phyloP scores from a whole-genome alignment of 2,329 filamentous ascomycete genomes.

The Botryotinia narcissicola region DNA sequence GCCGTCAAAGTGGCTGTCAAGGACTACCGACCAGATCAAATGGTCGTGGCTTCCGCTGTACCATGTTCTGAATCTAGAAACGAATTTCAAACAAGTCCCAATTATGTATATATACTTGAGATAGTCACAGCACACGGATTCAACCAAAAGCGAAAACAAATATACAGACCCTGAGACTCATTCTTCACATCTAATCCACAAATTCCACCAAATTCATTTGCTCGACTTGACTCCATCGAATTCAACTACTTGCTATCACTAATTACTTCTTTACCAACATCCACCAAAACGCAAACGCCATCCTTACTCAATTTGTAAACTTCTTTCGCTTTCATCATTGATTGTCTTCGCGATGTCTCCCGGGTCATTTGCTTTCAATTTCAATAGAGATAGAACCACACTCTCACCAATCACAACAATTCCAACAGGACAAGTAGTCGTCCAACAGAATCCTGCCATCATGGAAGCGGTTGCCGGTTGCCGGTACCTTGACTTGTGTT shows the following conservation, averaged over 20 bases:
- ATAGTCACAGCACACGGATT: neutral
- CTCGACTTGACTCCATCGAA: neutral
- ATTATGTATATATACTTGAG: neutral
- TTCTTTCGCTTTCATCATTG: neutral
- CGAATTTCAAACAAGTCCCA: no score
- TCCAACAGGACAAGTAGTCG: neutral
- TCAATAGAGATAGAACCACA: neutral
- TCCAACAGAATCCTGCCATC: neutral
- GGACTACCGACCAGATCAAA: no score
- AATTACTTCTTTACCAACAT: neutral
- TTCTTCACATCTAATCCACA: neutral
- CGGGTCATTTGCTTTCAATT: neutral
- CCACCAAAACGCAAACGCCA: neutral
- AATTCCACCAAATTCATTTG: neutral
- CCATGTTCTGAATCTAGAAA: no score
- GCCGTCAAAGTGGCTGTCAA: no score
- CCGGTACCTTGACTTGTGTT: neutral
- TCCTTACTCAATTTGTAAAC: neutral
- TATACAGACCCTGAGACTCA: no score
- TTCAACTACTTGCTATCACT: neutral
- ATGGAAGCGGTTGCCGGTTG: neutral
- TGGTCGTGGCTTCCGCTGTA: no score
- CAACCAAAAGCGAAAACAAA: neutral
- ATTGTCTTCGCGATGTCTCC: neutral
- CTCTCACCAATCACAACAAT: neutral